These are phyloP conservation scores for Monilinia laxa DNA, from an alignment of 2,329 filamentous ascomycete species.

Conservation along the genomic window DNA sequence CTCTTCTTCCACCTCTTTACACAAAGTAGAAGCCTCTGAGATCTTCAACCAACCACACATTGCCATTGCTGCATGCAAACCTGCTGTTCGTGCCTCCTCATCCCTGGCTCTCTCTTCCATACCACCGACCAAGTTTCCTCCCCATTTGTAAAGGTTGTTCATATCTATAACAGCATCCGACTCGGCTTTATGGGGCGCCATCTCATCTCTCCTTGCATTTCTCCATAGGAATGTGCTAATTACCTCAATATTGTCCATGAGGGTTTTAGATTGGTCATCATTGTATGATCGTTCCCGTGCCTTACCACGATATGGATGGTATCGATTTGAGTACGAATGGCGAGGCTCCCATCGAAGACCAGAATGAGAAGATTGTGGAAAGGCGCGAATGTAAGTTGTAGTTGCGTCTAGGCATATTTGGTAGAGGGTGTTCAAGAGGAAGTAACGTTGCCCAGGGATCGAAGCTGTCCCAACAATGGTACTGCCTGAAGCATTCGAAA, in stretches of 20 bases:
- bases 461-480: slow-evolving; percentile 19
- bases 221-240: slow-evolving; percentile 32
- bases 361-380: not conserved
- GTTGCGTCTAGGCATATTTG: slow-evolving; percentile 30
- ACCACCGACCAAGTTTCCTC: slow-evolving; percentile 26
- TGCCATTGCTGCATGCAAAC: slow-evolving; percentile 25
- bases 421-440: slow-evolving; percentile 29
- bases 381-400: slow-evolving; percentile 22
- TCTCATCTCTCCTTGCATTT: slow-evolving; percentile 29
- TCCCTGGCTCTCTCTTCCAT: slow-evolving; percentile 23
- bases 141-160: slow-evolving; percentile 31
- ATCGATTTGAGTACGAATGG: slow-evolving; percentile 9
- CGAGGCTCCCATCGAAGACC: not conserved
- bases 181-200: slow-evolving; percentile 32
- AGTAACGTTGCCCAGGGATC: slow-evolving; percentile 25
- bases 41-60: slow-evolving; percentile 30
- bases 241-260: slow-evolving; percentile 33
- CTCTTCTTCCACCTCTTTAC: slow-evolving; percentile 22
- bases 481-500: slow-evolving; percentile 22
- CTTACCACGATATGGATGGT: slow-evolving; percentile 24
- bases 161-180: slow-evolving; percentile 27
- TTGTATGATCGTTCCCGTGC: slow-evolving; percentile 11
- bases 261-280: slow-evolving; percentile 16
- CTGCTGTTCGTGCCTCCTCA: not conserved
- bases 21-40: slow-evolving; percentile 23